Evolutionary conservation across 768 basidiomycete genomes (phyloP).

Genomic region (Astraeus odoratus): DNA sequence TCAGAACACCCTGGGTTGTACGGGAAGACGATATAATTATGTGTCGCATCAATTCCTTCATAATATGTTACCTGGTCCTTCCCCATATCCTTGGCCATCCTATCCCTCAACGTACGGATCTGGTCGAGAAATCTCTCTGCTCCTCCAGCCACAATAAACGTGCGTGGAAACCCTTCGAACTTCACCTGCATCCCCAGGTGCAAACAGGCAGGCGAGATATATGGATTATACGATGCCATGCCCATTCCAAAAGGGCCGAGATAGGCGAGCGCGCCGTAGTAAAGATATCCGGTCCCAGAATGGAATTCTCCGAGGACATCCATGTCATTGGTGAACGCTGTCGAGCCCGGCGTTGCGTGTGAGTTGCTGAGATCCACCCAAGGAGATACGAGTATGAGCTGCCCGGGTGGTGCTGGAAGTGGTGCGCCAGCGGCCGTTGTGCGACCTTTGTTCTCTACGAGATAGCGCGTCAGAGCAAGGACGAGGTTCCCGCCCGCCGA

Average conservation of each 20-base stretch:
- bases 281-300: background rate
- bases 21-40: conserved; percentile 14
- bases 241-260: conserved; percentile 7
- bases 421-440: conserved; percentile 9
- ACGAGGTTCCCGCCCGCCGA: conserved; percentile 39
- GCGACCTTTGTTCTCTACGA: conserved; percentile 39
- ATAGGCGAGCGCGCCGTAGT: conserved; percentile 2
- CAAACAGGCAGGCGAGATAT: conserved; percentile 11
- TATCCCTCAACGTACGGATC: conserved; percentile 18
- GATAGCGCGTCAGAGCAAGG: conserved; percentile 53
- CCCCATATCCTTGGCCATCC: conserved; percentile 21
- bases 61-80: conserved; percentile 12
- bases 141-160: conserved; percentile 20
- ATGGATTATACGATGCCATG: conserved; percentile 3
- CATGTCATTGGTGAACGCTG: background rate
- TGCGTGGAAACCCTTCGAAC: conserved; percentile 22
- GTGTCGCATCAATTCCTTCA: conserved; percentile 15
- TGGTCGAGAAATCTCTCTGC: conserved; percentile 23
- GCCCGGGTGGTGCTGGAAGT: conserved; percentile 39
- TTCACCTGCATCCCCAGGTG: conserved; percentile 3
- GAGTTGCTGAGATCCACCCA: conserved; percentile 39
- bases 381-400: conserved; percentile 48
- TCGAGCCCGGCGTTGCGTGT: background rate
- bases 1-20: conserved; percentile 8
- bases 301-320: background rate